These are phyloP conservation scores for Knoxdaviesia capensis DNA, from an alignment of 2,329 filamentous ascomycete genomes.

Conservation along the genomic window DNA sequence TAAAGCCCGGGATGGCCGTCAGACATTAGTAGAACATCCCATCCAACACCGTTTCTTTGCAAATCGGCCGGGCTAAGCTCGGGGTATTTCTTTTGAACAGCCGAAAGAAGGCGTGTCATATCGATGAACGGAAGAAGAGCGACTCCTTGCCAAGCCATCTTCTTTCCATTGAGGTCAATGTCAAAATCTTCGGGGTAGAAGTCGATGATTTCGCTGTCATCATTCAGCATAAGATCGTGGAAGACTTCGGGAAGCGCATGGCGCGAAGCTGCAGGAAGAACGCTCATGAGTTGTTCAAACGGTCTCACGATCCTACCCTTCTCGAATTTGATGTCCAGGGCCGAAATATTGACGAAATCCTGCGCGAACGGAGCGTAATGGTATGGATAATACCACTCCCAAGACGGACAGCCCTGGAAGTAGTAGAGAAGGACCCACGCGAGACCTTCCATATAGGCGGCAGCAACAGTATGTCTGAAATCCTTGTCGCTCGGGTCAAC, in stretches of 20 bases:
- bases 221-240: slow-evolving; percentile 73
- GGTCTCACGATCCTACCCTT: slow-evolving; percentile 74
- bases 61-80: slow-evolving; percentile 57
- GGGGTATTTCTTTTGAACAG: slow-evolving; percentile 68
- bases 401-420: slow-evolving; percentile 93
- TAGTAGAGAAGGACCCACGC: slow-evolving; percentile 95
- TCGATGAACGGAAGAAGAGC: slow-evolving; percentile 91
- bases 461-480: slow-evolving; percentile 76
- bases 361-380: slow-evolving; percentile 96
- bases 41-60: slow-evolving; percentile 59
- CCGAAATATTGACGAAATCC: slow-evolving; percentile 69
- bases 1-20: slow-evolving; percentile 59
- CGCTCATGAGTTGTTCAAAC: slow-evolving; percentile 96
- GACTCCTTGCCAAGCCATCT: slow-evolving; percentile 95
- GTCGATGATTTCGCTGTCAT: slow-evolving; percentile 82
- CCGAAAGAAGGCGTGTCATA: slow-evolving; percentile 62
- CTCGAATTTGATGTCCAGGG: slow-evolving; percentile 63
- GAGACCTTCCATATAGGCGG: slow-evolving; percentile 83
- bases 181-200: slow-evolving; percentile 94
- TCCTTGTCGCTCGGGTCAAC: slow-evolving; percentile 61
- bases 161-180: slow-evolving; percentile 91
- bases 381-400: slow-evolving; percentile 99
- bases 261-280: slow-evolving; percentile 79
- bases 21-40: slow-evolving; percentile 67
- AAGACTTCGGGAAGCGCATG: slow-evolving; percentile 80